These are phyloP conservation scores for Aphanomyces stellatus DNA, from an alignment of 352 stramenopile genomes.

Conservation along the genomic window DNA sequence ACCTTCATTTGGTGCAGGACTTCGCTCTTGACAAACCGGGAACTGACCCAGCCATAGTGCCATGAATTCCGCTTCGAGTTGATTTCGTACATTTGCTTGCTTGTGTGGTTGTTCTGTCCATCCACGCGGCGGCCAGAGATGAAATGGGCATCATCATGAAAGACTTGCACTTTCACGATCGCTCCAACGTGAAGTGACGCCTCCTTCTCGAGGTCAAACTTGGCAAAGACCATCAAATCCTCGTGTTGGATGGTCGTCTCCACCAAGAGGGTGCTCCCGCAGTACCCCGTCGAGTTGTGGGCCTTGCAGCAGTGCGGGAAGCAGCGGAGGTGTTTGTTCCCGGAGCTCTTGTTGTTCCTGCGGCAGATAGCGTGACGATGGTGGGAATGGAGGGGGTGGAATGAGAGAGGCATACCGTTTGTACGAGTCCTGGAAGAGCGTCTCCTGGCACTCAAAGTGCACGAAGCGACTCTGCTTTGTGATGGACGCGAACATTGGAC, in stretches of 20 bases:
- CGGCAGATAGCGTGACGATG: not conserved
- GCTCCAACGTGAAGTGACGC: not conserved
- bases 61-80: slow-evolving; percentile 20
- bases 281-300: slow-evolving; percentile 81
- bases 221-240: slow-evolving; percentile 13
- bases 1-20: slow-evolving; percentile 20
- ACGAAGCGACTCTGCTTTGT: slow-evolving; percentile 15
- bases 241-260: slow-evolving; percentile 22
- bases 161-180: not conserved
- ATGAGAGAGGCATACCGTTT: not conserved
- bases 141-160: not conserved
- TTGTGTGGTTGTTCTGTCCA: not conserved
- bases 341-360: slow-evolving; percentile 21
- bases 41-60: slow-evolving; percentile 20
- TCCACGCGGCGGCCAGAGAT: not conserved
- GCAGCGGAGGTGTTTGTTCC: slow-evolving; percentile 36
- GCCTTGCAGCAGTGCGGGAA: slow-evolving; percentile 77
- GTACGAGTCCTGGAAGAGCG: slow-evolving; percentile 17
- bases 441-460: slow-evolving; percentile 10
- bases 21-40: slow-evolving; percentile 20
- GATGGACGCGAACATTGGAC: slow-evolving; percentile 4
- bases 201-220: slow-evolving; percentile 13
- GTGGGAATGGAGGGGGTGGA: not conserved
- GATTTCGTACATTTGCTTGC: slow-evolving; percentile 11
- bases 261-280: slow-evolving; percentile 60